phyloP scores from a whole-genome alignment of 495 filamentous ascomycete genomes.

The Xylaria acuta region DNA sequence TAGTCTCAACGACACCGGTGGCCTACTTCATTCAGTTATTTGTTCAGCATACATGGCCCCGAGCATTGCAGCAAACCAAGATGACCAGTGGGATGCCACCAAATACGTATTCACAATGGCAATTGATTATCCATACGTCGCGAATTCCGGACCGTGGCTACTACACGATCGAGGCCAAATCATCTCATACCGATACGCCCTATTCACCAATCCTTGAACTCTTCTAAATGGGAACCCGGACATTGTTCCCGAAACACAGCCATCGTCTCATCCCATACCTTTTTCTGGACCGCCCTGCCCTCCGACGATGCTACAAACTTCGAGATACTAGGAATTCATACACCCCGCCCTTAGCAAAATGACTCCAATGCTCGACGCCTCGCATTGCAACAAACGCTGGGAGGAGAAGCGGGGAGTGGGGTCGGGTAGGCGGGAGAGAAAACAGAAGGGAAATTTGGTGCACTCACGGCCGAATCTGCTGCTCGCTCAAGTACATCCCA shows the following conservation, averaged over 20 bases:
- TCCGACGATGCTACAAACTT: conserved; percentile 43
- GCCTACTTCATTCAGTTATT: background rate
- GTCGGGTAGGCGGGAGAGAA: background rate
- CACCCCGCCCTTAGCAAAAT: background rate
- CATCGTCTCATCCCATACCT: conserved; percentile 54
- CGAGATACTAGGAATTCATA: conserved; percentile 28
- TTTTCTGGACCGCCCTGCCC: conserved; percentile 44
- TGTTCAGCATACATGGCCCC: background rate
- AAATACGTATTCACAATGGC: background rate
- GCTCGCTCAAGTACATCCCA: conserved; percentile 32
- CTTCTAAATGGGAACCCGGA: conserved; percentile 28
- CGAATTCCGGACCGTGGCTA: background rate
- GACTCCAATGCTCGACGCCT: background rate
- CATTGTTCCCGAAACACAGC: conserved; percentile 31
- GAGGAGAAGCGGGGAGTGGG: background rate
- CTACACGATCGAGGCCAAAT: background rate
- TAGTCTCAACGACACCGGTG: background rate
- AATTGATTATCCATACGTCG: background rate
- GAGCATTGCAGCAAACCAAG: background rate
- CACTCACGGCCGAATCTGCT: conserved; percentile 35
- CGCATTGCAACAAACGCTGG: background rate
- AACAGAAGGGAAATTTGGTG: background rate
- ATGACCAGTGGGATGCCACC: background rate
- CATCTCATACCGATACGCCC: background rate
- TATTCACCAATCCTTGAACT: conserved; percentile 27